These are phyloP conservation scores for Voacanga thouarsii DNA, from an alignment of 257 asterid species.

Conservation along the genomic window DNA sequence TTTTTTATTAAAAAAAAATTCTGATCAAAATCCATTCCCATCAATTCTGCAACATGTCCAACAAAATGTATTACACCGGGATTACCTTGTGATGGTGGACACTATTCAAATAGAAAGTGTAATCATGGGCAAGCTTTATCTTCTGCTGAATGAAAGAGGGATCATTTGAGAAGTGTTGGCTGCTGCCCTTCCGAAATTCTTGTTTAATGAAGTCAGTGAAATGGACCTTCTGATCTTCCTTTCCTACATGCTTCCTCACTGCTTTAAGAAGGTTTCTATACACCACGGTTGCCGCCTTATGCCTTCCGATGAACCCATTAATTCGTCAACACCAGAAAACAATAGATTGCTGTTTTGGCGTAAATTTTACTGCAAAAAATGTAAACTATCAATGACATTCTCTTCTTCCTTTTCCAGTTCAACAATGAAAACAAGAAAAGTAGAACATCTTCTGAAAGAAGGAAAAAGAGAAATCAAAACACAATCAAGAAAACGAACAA, in stretches of 20 bases:
- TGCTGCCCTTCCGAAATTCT: constrained; percentile 46
- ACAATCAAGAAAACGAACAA: not conserved
- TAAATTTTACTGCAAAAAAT: not conserved
- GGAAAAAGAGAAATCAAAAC: not conserved
- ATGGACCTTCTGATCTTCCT: constrained; percentile 55
- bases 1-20: not conserved
- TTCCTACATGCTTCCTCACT: constrained; percentile 61
- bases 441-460: not conserved
- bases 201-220: constrained; percentile 63
- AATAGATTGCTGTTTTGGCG: not conserved
- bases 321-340: not conserved
- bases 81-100: constrained; percentile 87
- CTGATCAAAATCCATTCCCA: not conserved
- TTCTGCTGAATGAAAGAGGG: constrained; percentile 28
- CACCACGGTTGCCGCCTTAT: constrained; percentile 34
- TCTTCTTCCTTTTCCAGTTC: not conserved
- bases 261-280: constrained; percentile 71
- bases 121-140: constrained; percentile 67
- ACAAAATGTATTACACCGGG: not conserved
- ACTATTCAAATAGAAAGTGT: constrained; percentile 63
- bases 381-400: not conserved
- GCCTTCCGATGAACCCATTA: constrained; percentile 44
- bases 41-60: not conserved
- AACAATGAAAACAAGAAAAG: no score
- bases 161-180: constrained; percentile 16